These are phyloP conservation scores for Hysterium pulicare DNA, from an alignment of 2,329 filamentous ascomycete species.

Conservation along the genomic window DNA sequence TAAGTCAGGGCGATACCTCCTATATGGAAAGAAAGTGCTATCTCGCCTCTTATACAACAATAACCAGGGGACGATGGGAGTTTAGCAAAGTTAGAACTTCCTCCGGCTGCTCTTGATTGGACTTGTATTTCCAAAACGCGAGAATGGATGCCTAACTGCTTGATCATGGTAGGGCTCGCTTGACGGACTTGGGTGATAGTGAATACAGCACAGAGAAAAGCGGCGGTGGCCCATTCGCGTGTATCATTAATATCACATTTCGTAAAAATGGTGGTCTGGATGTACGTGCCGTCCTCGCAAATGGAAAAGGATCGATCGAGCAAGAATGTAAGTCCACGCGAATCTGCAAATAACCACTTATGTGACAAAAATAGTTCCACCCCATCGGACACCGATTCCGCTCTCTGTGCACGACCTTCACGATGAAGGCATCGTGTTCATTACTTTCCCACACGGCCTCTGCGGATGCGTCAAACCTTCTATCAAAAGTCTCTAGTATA, in stretches of 20 bases:
- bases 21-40: background rate
- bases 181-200: background rate
- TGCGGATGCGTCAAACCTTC: background rate
- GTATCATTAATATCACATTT: background rate
- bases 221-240: background rate
- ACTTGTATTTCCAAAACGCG: background rate
- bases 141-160: background rate
- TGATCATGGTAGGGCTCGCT: background rate
- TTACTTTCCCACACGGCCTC: background rate
- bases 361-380: background rate
- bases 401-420: background rate
- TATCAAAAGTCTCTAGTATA: background rate
- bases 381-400: background rate
- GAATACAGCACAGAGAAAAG: background rate
- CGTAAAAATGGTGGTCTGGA: background rate
- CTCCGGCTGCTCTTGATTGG: background rate
- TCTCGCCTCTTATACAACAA: background rate
- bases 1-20: background rate
- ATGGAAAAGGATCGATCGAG: background rate
- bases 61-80: background rate
- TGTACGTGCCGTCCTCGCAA: background rate
- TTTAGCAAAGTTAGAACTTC: background rate
- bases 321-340: background rate
- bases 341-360: background rate
- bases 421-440: background rate